These are phyloP conservation scores for Yamadazyma pseudoaaseri DNA, from an alignment of 1,139 yeast genomes.

Conservation along the genomic window DNA sequence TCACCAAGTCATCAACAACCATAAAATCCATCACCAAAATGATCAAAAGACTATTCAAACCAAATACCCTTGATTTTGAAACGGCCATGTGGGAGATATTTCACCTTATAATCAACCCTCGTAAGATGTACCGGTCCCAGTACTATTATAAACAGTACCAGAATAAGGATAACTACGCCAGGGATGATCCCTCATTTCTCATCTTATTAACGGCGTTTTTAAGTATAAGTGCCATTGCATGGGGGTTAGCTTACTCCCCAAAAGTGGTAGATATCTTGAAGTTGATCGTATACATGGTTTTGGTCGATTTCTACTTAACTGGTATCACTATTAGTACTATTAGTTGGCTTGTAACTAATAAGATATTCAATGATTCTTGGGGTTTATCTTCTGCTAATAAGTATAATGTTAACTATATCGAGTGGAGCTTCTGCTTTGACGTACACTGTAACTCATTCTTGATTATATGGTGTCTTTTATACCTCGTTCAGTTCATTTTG, in stretches of 20 bases:
- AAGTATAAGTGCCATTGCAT: constrained; percentile 74
- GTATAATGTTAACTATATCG: constrained; percentile 56
- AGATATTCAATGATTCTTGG: constrained; percentile 49
- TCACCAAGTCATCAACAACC: constrained; percentile 1
- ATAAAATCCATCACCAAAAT: constrained; percentile 23
- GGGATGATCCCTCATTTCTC: constrained; percentile 91
- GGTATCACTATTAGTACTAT: constrained; percentile 70
- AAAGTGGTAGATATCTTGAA: constrained; percentile 56
- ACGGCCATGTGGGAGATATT: constrained; percentile 91
- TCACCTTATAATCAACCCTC: constrained; percentile 70
- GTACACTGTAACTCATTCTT: constrained; percentile 88
- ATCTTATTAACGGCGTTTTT: constrained; percentile 65
- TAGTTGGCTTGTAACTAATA: constrained; percentile 72
- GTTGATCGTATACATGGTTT: constrained; percentile 77
- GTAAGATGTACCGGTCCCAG: constrained; percentile 76
- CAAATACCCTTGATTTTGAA: constrained; percentile 84
- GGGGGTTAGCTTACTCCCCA: constrained; percentile 86
- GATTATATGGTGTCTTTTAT: constrained; percentile 74
- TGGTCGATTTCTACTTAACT: constrained; percentile 73
- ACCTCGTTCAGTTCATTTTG: constrained; percentile 72
- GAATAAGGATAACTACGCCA: constrained; percentile 54
- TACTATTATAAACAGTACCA: constrained; percentile 61
- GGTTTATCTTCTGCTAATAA: constrained; percentile 23
- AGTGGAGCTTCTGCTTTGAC: constrained; percentile 95
- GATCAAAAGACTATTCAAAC: constrained; percentile 54